phyloP scores from a whole-genome alignment of 371 early-diverging fungal genomes.

The Rhizopus arrhizus region DNA sequence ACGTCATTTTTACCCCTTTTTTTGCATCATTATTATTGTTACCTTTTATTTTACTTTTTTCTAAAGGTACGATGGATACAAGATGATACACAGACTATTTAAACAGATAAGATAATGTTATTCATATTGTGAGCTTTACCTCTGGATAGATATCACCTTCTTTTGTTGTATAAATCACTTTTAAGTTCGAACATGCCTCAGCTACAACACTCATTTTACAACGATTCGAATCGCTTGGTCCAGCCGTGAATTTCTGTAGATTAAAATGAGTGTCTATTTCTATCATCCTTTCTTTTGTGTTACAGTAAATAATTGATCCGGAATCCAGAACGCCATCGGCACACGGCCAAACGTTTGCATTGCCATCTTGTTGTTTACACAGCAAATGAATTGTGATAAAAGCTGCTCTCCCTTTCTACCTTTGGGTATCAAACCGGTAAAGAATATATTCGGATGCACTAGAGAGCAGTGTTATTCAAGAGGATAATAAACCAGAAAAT shows the following conservation, averaged over 20 bases:
- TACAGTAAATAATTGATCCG: slow-evolving; percentile 37
- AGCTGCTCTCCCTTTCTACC: slow-evolving; percentile 46
- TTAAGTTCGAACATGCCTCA: slow-evolving; percentile 40
- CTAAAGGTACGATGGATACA: slow-evolving; percentile 47
- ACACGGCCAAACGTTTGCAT: slow-evolving; percentile 49
- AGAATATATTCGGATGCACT: slow-evolving; percentile 45
- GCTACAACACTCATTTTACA: slow-evolving; percentile 52
- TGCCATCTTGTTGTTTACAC: slow-evolving; percentile 48
- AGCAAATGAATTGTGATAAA: slow-evolving; percentile 45
- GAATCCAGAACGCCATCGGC: slow-evolving; percentile 54
- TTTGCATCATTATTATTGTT: slow-evolving; percentile 12
- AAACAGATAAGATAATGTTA: not conserved
- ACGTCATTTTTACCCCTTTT: too few species aligned
- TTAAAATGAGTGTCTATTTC: not conserved
- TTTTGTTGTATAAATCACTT: slow-evolving; percentile 25
- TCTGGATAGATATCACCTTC: slow-evolving; percentile 36
- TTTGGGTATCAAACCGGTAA: slow-evolving; percentile 51
- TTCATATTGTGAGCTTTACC: slow-evolving; percentile 20
- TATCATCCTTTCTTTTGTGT: not conserved
- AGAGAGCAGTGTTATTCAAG: not conserved
- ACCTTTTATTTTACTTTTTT: slow-evolving; percentile 47
- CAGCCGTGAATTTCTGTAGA: slow-evolving; percentile 42
- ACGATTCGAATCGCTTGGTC: slow-evolving; percentile 32
- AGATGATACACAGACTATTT: slow-evolving; percentile 51
- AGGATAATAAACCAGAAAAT: not conserved